Percentiles rank a stretch among this genome's conserved stretches.
These are phyloP conservation scores for Leccinum aurantiacum DNA, from an alignment of 768 basidiomycete genomes.

Conservation along the genomic window DNA sequence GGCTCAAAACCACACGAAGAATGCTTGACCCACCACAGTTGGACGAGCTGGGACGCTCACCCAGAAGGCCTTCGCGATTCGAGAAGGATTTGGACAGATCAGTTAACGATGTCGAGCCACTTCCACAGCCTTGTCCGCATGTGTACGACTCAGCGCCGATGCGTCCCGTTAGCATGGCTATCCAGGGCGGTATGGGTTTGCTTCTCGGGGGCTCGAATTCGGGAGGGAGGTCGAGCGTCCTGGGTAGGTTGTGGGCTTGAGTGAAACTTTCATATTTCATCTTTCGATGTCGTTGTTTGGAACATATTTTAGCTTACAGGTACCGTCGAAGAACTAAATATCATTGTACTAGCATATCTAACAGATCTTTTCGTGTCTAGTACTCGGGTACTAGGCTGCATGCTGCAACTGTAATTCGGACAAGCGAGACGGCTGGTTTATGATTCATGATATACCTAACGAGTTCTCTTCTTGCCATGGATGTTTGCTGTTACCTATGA, in stretches of 20 bases:
- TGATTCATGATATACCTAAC: neutral
- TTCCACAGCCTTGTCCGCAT: conserved; percentile 78
- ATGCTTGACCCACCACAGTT: conserved; percentile 52
- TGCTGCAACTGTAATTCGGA: no score
- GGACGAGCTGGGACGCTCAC: conserved; percentile 45
- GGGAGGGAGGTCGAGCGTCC: conserved; percentile 49
- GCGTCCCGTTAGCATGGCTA: conserved; percentile 71
- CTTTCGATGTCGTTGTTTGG: neutral
- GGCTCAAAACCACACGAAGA: conserved; percentile 56
- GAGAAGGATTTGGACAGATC: conserved; percentile 69
- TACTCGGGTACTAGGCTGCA: neutral
- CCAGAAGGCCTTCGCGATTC: conserved; percentile 70
- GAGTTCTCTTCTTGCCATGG: neutral
- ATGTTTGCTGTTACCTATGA: neutral
- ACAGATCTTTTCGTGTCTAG: neutral
- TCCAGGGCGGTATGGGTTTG: conserved; percentile 70
- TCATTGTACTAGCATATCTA: neutral
- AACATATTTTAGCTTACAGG: neutral
- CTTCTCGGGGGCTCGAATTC: conserved; percentile 44
- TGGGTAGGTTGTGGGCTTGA: conserved; percentile 59
- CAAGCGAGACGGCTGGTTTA: neutral
- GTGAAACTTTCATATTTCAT: neutral
- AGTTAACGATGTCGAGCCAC: conserved; percentile 39
- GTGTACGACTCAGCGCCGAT: conserved; percentile 75
- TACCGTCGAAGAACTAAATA: neutral